These are phyloP conservation scores for Sclerotinia borealis DNA, from an alignment of 2,329 filamentous ascomycete genomes.

Conservation along the genomic window DNA sequence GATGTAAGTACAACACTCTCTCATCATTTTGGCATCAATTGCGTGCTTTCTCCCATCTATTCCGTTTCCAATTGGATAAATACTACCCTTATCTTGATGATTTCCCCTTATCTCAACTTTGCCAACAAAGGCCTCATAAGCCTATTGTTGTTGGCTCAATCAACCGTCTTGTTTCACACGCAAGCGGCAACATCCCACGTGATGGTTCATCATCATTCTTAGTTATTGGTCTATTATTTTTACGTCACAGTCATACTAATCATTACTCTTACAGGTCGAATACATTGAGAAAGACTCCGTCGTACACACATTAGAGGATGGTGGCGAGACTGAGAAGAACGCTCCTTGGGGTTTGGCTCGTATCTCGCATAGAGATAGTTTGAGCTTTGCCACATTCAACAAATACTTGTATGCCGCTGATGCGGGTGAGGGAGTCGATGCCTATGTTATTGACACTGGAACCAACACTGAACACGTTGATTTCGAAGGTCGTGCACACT, in stretches of 20 bases:
- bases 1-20: constrained; percentile 66
- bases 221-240: background rate
- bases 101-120: background rate
- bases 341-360: constrained; percentile 98
- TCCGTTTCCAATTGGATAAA: background rate
- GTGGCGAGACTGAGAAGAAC: constrained; percentile 71
- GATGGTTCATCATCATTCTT: constrained; percentile 14
- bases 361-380: constrained; percentile 85
- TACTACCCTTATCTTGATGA: background rate
- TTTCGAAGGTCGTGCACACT: constrained; percentile 90
- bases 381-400: constrained; percentile 92
- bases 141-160: background rate
- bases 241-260: constrained; percentile 17
- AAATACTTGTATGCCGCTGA: constrained; percentile 92
- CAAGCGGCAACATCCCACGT: constrained; percentile 21
- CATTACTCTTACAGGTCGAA: constrained; percentile 62
- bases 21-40: background rate
- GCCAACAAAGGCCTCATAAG: background rate
- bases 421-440: constrained; percentile 95
- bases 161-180: background rate
- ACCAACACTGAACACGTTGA: constrained; percentile 92
- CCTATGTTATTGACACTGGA: constrained; percentile 97
- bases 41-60: background rate
- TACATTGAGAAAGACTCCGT: constrained; percentile 93
- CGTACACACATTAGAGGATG: constrained; percentile 69